Evolutionary conservation across 1,284 basidiomycete species (phyloP).

Genomic region (Cryptococcus jaspeensis): DNA sequence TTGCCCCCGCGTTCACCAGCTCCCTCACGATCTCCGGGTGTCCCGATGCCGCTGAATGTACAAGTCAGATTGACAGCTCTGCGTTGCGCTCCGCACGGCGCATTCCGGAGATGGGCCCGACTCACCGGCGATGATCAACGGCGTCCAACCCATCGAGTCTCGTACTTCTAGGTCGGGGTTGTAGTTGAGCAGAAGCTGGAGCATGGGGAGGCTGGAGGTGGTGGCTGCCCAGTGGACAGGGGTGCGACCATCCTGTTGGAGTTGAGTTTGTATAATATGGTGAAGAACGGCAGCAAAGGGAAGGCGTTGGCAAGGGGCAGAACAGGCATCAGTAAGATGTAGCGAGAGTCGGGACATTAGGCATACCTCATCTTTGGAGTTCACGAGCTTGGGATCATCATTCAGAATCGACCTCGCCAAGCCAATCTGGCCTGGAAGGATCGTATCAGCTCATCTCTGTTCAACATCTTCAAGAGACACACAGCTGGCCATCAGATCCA

Average conservation of each 20-base stretch:
- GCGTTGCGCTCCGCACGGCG: not conserved
- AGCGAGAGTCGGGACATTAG: not conserved
- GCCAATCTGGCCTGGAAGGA: constrained; percentile 65
- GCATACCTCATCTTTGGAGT: constrained; percentile 67
- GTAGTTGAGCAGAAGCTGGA: constrained; percentile 69
- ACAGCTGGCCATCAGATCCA: not conserved
- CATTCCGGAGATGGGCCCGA: too few species aligned
- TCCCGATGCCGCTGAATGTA: constrained; percentile 52
- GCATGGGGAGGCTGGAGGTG: constrained; percentile 65
- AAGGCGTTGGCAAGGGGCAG: not conserved
- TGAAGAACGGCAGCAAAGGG: too few species aligned
- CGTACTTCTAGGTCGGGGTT: constrained; percentile 65
- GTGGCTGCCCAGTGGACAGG: constrained; percentile 87
- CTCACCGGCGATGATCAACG: constrained; percentile 81
- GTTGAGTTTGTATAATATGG: not conserved
- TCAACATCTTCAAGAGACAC: not conserved
- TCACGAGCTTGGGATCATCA: constrained; percentile 66
- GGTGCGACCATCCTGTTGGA: constrained; percentile 74
- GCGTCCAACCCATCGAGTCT: constrained; percentile 78
- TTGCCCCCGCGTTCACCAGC: constrained; percentile 77
- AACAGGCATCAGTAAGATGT: not conserved
- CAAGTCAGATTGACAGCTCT: not conserved
- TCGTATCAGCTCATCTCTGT: not conserved
- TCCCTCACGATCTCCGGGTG: constrained; percentile 73
- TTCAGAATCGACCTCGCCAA: constrained; percentile 67